These are phyloP conservation scores for Microdochium bolleyi DNA, from an alignment of 2,329 filamentous ascomycete species.

Conservation along the genomic window DNA sequence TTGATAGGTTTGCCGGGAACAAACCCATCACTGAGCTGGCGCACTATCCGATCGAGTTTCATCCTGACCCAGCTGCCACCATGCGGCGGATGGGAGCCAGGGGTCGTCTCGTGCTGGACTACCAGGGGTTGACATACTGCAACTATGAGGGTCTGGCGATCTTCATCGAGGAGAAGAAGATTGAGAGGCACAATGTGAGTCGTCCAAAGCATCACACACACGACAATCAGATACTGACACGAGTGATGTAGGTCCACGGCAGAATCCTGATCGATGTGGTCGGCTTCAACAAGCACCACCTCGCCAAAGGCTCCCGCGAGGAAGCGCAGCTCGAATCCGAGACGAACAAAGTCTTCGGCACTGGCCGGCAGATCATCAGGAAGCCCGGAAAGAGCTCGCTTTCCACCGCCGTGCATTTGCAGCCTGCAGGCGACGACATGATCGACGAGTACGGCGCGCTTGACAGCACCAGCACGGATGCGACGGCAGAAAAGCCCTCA, in stretches of 20 bases:
- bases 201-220: background rate
- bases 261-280: constrained; percentile 29
- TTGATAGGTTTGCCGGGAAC: constrained; percentile 28
- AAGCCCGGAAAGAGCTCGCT: background rate
- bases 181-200: background rate
- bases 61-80: background rate
- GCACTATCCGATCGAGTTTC: background rate
- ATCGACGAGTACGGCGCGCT: background rate
- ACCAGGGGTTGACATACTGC: constrained; percentile 31
- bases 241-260: constrained; percentile 28
- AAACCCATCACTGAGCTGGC: constrained; percentile 28
- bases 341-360: constrained; percentile 8
- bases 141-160: constrained; percentile 33
- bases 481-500: background rate
- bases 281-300: constrained; percentile 33
- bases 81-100: constrained; percentile 15
- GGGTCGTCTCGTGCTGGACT: constrained; percentile 30
- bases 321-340: constrained; percentile 18
- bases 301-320: constrained; percentile 25
- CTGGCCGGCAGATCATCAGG: constrained; percentile 3
- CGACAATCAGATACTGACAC: background rate
- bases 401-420: background rate
- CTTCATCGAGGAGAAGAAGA: constrained; percentile 7
- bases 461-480: constrained; percentile 3
- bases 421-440: background rate